A percentile compares a stretch with the other conserved stretches of the same genome.
phyloP scores from a whole-genome alignment of 805 yeast species.

The Pichia cabralensis region DNA sequence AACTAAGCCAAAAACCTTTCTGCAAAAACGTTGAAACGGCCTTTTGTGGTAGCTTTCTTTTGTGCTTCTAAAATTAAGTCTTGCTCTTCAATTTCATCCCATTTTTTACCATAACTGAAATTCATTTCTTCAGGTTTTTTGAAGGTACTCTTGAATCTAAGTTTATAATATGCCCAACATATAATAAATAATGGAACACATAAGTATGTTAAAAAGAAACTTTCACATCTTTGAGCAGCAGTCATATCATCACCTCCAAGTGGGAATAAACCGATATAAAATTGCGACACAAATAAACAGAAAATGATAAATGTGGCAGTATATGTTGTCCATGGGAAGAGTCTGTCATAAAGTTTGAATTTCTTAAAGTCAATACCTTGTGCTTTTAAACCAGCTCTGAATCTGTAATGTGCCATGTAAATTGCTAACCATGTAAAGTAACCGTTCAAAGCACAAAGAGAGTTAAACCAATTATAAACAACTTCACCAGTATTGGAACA shows the following conservation, averaged over 20 bases:
- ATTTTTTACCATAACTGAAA: conserved; percentile 26
- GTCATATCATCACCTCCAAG: conserved; percentile 33
- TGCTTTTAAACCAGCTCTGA: conserved; percentile 41
- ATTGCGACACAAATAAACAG: conserved; percentile 45
- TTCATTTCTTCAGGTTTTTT: conserved; percentile 26
- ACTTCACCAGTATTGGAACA: conserved; percentile 46
- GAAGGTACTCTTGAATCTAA: conserved; percentile 31
- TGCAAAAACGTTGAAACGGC: conserved; percentile 9
- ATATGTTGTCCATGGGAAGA: conserved; percentile 39
- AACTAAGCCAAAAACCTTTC: conserved; percentile 14
- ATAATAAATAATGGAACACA: conserved; percentile 47
- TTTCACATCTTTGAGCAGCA: conserved; percentile 27
- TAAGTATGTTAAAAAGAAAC: conserved; percentile 51
- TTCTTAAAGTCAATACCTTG: conserved; percentile 33
- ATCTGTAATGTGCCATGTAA: conserved; percentile 46
- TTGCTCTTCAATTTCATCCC: conserved; percentile 16
- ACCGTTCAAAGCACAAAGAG: conserved; percentile 53
- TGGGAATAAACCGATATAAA: conserved; percentile 59
- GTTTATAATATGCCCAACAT: conserved; percentile 48
- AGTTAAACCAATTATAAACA: conserved; percentile 55
- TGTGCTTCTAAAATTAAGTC: conserved; percentile 12
- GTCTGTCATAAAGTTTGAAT: conserved; percentile 41
- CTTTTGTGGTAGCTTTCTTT: conserved; percentile 2
- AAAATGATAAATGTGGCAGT: conserved; percentile 33
- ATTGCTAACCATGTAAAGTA: conserved; percentile 55